These are phyloP conservation scores for Neltuma alba DNA, from an alignment of 306 rosid species.

Conservation along the genomic window DNA sequence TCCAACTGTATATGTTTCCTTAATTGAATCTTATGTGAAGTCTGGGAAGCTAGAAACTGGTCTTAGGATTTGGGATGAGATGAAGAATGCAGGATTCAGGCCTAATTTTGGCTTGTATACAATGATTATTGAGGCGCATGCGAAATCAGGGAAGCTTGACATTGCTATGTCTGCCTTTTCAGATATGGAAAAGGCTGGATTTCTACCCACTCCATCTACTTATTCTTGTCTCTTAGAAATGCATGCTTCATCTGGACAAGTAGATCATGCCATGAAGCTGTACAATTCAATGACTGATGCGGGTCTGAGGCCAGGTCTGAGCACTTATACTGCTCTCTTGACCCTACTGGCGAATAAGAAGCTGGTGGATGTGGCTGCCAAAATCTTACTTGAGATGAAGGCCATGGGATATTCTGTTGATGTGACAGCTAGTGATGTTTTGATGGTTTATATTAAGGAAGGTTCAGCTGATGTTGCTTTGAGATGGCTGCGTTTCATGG, in stretches of 20 bases:
- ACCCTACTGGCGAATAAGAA: slow-evolving; percentile 87
- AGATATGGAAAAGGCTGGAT: slow-evolving; percentile 98
- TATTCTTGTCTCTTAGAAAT: slow-evolving; percentile 90
- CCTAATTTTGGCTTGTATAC: slow-evolving; percentile 97
- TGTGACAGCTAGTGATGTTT: slow-evolving; percentile 88
- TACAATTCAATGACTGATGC: slow-evolving; percentile 93
- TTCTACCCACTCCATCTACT: slow-evolving; percentile 91
- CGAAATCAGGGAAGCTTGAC: slow-evolving; percentile 93
- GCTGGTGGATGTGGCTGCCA: slow-evolving; percentile 75
- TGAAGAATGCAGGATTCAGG: slow-evolving; percentile 84
- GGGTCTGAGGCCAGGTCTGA: slow-evolving; percentile 81
- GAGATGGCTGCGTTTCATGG: slow-evolving; percentile 95
- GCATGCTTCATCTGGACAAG: slow-evolving; percentile 92
- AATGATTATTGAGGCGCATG: slow-evolving; percentile 83
- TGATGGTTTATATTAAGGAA: slow-evolving; percentile 96
- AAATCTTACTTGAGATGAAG: slow-evolving; percentile 93
- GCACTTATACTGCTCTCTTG: slow-evolving; percentile 80
- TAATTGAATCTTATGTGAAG: slow-evolving; percentile 86
- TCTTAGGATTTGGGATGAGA: slow-evolving; percentile 90
- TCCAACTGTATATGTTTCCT: slow-evolving; percentile 66
- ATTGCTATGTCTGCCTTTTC: slow-evolving; percentile 80
- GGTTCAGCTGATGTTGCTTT: slow-evolving; percentile 88
- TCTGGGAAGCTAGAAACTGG: slow-evolving; percentile 94
- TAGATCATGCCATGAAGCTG: slow-evolving; percentile 87
- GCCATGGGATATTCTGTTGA: slow-evolving; percentile 91